Evolutionary conservation across 176 grass and related monocot species (phyloP).

Genomic region (Pharus latifolius): DNA sequence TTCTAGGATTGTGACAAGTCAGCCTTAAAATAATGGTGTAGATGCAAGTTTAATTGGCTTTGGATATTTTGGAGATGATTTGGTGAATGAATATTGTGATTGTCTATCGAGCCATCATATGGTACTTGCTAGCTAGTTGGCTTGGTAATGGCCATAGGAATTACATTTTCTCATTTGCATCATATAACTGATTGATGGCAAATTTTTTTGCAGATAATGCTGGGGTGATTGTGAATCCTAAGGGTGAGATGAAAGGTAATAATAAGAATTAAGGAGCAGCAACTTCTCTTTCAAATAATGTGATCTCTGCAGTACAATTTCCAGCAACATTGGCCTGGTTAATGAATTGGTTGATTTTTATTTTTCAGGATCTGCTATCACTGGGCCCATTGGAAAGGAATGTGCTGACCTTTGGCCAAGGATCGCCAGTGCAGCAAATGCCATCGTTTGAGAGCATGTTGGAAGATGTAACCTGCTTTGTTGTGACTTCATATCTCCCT

Average conservation of each 20-base stretch:
- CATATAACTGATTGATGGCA: not conserved
- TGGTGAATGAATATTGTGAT: no score
- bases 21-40: no score
- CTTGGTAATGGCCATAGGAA: no score
- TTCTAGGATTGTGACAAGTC: no score
- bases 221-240: constrained; percentile 60
- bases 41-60: no score
- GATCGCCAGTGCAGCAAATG: constrained; percentile 57
- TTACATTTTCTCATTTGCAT: not conserved
- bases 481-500: not conserved
- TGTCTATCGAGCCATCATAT: no score
- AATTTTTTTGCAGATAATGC: constrained; percentile 33
- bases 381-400: constrained; percentile 51
- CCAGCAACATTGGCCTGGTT: not conserved
- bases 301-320: no score
- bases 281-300: no score
- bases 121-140: no score
- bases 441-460: constrained; percentile 38
- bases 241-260: constrained; percentile 60
- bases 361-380: constrained; percentile 45
- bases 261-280: not conserved
- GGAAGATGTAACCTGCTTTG: constrained; percentile 1
- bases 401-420: constrained; percentile 59
- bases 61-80: no score
- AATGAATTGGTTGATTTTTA: not conserved